A percentile compares a stretch with the other conserved stretches of the same genome.
Evolutionary conservation across 441 rosid species (phyloP).

Genomic region (Jatropha multifida): DNA sequence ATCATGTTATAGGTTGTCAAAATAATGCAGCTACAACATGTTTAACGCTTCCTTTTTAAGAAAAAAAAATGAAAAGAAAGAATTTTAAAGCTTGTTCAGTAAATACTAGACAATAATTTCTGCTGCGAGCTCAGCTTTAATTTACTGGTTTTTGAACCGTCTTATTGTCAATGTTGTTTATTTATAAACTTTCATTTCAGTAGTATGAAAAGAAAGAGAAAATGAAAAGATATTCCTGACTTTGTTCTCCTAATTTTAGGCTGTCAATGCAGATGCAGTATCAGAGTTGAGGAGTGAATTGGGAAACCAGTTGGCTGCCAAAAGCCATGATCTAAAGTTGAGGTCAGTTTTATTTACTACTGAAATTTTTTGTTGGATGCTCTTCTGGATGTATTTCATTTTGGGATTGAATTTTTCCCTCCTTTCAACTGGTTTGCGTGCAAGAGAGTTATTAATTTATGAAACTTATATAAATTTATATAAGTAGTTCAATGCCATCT

Average conservation of each 20-base stretch:
- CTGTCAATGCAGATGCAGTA: constrained; percentile 55
- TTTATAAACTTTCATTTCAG: not conserved
- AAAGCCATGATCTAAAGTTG: constrained; percentile 42
- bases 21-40: not conserved
- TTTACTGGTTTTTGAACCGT: not conserved
- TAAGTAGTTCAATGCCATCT: not conserved
- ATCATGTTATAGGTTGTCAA: not conserved
- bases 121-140: no score
- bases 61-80: no score
- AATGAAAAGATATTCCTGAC: constrained; percentile 7
- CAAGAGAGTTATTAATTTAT: not conserved
- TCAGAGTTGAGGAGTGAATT: constrained; percentile 67
- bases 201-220: not conserved
- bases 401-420: not conserved
- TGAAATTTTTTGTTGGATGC: not conserved
- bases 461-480: no score
- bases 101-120: no score
- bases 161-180: not conserved
- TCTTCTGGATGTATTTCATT: not conserved
- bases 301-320: constrained; percentile 59
- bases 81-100: no score
- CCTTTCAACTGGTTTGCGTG: not conserved
- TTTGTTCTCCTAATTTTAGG: constrained; percentile 28
- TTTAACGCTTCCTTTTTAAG: no score
- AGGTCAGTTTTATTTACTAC: constrained; percentile 30